Evolutionary conservation across 768 basidiomycete species (phyloP).

Genomic region (Strobilomyces dryophilus): DNA sequence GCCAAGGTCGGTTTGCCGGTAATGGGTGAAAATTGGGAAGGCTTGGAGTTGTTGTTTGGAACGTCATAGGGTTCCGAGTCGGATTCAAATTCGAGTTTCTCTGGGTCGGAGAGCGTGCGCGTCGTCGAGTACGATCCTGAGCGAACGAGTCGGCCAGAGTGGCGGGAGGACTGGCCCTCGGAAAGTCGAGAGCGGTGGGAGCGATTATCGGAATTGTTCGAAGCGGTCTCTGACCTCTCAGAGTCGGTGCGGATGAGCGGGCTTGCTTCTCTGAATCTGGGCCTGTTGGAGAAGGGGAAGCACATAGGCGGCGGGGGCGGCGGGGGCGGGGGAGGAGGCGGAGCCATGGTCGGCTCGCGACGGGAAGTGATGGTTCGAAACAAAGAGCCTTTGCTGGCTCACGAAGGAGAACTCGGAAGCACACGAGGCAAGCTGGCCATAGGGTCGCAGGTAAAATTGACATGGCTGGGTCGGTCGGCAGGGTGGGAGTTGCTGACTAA

Average conservation of each 20-base stretch:
- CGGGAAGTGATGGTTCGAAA: constrained; percentile 13
- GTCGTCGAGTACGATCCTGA: constrained; percentile 43
- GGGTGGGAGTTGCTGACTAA: constrained; percentile 27
- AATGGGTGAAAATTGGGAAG: constrained; percentile 37
- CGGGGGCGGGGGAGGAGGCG: constrained; percentile 42
- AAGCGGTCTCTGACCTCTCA: constrained; percentile 44
- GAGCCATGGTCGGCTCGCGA: constrained; percentile 43
- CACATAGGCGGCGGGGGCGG: constrained; percentile 49
- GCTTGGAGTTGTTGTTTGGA: constrained; percentile 35
- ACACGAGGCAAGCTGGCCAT: constrained; percentile 29
- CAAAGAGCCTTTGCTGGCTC: constrained; percentile 16
- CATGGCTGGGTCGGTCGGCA: neutral
- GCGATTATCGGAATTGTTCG: constrained; percentile 30
- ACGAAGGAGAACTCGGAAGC: constrained; percentile 14
- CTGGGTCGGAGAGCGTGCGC: constrained; percentile 36
- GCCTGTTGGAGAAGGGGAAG: constrained; percentile 45
- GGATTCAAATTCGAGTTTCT: constrained; percentile 53
- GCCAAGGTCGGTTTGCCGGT: constrained; percentile 43
- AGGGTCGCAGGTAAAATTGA: constrained; percentile 25
- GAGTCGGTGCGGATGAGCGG: constrained; percentile 33
- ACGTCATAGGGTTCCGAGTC: constrained; percentile 60
- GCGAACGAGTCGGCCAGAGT: constrained; percentile 32
- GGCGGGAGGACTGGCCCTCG: constrained; percentile 17
- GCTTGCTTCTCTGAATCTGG: constrained; percentile 26
- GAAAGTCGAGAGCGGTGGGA: constrained; percentile 28